Evolutionary conservation across 2,329 filamentous ascomycete species (phyloP).

Genomic region (Talaromyces islandicus): DNA sequence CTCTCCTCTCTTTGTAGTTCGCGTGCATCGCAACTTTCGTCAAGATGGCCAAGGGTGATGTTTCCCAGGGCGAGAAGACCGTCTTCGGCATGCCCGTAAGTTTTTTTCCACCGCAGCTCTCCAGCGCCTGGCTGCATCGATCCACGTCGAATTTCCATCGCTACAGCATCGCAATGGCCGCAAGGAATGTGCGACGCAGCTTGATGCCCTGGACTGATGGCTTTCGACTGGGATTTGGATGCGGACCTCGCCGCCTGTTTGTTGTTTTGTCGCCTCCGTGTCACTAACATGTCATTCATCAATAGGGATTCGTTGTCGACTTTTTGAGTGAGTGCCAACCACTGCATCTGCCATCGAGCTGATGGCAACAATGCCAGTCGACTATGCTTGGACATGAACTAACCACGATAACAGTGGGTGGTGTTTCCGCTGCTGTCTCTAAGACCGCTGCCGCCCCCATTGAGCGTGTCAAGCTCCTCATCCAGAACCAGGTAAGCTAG

Average conservation of each 20-base stretch:
- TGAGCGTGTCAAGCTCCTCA: slow-evolving; percentile 99
- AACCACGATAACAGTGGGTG: slow-evolving; percentile 73
- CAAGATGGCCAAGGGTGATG: slow-evolving; percentile 44
- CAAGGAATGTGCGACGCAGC: background rate
- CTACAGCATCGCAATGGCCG: slow-evolving; percentile 5
- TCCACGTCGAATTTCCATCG: slow-evolving; percentile 3
- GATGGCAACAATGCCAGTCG: background rate
- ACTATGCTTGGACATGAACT: slow-evolving; percentile 24
- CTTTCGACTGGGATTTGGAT: slow-evolving; percentile 6
- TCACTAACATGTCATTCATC: slow-evolving; percentile 25
- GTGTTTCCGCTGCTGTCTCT: slow-evolving; percentile 99
- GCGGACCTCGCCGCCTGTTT: background rate
- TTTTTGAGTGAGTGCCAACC: slow-evolving; percentile 82
- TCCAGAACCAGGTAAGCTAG: slow-evolving; percentile 95
- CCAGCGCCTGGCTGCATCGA: slow-evolving; percentile 9
- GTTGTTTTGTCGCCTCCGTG: background rate
- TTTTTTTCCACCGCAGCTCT: slow-evolving; percentile 14
- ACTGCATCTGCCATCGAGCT: background rate
- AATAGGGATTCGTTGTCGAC: slow-evolving; percentile 87
- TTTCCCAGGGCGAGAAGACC: slow-evolving; percentile 48
- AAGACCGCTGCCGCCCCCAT: slow-evolving; percentile 99
- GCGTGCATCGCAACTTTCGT: slow-evolving; percentile 28
- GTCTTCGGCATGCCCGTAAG: slow-evolving; percentile 49
- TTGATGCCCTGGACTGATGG: slow-evolving; percentile 6
- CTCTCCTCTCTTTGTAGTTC: slow-evolving; percentile 28